Base-by-base conservation (phyloP, 495 filamentous ascomycete genomes). In the Penicillium ochrochloron region DNA sequence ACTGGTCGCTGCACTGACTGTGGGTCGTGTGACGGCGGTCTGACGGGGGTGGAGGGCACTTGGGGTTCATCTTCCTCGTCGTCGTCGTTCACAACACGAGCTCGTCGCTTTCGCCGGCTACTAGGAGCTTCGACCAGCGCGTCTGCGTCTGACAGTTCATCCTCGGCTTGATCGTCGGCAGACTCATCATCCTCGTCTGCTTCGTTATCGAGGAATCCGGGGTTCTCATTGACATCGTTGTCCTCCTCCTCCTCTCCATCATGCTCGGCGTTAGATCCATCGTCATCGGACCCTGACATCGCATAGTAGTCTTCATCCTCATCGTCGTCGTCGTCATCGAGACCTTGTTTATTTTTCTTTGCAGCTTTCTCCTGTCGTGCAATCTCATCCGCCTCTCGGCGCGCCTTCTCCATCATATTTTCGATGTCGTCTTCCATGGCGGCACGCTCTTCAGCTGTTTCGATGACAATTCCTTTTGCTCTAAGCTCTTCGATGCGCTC, bases 401-500 rank as follows among this genome's bases (percentile, higher is more conserved):
- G 83, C 23, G 94, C 95, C 66, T 88, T 92, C 31, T 94, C 90
- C 35, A 99, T 82, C 41, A 97, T 82, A 66, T 97, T 88, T 64
- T 98, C 96, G 23, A 97, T 85, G 62, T 93, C 86, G 29, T 89
- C 87, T 71, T 89, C 86, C 72, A 94, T 89, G 14, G 87, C 86
- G 65, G 90, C 88, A 61, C 91, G 83, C 67, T 99, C 93, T 74
- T 97, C 95, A 5, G 88, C 85, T 1, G 92, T 97, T 66, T 91
- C 89, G n/a, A 97, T 80, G 46, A 90, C 78, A 17, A 98, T 82
- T 34, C 95, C 95, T 72, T 89, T 91, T 21, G 88, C 87, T 59
- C 85, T 83, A 27, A 98, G 81, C 62, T 90, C 86, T 62, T 91
- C 86, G 17, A 98, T 84, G 61, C 88, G 89, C 66, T 92, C 89